Evolutionary conservation across 495 filamentous ascomycete genomes (phyloP).

Genomic region (Xylaria intraflava): DNA sequence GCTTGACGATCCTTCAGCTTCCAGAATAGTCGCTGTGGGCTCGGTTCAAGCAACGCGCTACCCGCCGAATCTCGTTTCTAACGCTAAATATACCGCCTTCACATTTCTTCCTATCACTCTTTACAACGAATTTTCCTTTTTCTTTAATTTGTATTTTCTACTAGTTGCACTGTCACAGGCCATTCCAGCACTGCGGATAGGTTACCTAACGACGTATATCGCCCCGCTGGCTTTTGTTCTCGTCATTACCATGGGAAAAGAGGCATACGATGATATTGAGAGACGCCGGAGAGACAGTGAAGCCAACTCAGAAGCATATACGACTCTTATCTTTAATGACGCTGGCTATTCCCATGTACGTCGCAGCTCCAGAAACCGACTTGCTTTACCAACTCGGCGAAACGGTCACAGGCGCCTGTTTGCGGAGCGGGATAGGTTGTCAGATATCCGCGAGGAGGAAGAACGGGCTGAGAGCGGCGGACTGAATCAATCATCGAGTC

Average conservation of each 20-base stretch:
- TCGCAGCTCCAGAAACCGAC: slow-evolving; percentile 27
- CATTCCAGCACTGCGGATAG: slow-evolving; percentile 81
- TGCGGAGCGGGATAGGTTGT: slow-evolving; percentile 34
- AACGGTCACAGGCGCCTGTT: slow-evolving; percentile 27
- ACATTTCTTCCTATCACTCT: slow-evolving; percentile 90
- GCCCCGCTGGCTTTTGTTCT: slow-evolving; percentile 90
- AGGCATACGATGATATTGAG: slow-evolving; percentile 89
- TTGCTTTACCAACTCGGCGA: slow-evolving; percentile 29
- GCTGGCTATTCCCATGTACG: slow-evolving; percentile 24
- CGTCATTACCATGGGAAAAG: slow-evolving; percentile 85
- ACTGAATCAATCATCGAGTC: slow-evolving; percentile 28
- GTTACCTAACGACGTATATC: slow-evolving; percentile 91
- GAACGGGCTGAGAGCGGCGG: slow-evolving; percentile 44
- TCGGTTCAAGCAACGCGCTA: slow-evolving; percentile 48
- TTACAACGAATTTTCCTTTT: slow-evolving; percentile 99
- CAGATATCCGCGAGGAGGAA: slow-evolving; percentile 48
- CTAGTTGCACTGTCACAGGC: slow-evolving; percentile 91
- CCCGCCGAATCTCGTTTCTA: slow-evolving; percentile 84
- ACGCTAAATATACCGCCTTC: slow-evolving; percentile 96
- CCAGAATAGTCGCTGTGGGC: slow-evolving; percentile 46
- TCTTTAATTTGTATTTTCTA: slow-evolving; percentile 98
- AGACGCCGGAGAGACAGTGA: slow-evolving; percentile 81
- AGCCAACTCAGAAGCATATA: slow-evolving; percentile 88
- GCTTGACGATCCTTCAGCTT: slow-evolving; percentile 49
- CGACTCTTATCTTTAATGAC: slow-evolving; percentile 62